These are phyloP conservation scores for Trichosporon coremiiforme DNA, from an alignment of 1,284 basidiomycete species.

Conservation along the genomic window DNA sequence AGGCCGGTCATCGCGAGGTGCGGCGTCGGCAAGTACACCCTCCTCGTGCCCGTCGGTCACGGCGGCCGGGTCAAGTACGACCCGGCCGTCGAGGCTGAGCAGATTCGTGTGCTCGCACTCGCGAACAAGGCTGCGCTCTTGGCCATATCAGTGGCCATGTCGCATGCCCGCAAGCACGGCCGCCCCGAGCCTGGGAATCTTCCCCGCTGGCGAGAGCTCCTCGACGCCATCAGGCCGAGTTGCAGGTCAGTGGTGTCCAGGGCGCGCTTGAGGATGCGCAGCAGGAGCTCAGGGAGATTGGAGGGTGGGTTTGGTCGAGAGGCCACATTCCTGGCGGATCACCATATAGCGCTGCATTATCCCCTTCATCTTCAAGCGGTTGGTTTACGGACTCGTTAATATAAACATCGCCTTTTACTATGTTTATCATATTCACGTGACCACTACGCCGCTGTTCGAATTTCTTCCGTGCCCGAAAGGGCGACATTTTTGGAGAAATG, in stretches of 20 bases:
- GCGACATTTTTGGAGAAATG: neutral
- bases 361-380: no score
- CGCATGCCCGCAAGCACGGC: neutral
- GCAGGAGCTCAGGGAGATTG: no score
- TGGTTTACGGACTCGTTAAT: no score
- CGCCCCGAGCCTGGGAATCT: neutral
- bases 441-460: neutral
- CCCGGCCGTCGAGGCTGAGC: neutral
- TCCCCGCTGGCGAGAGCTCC: no score
- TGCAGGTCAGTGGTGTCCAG: no score
- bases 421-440: neutral
- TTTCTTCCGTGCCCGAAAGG: conserved; percentile 12
- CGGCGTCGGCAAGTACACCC: neutral
- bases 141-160: neutral
- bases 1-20: neutral
- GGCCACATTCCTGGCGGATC: no score
- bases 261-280: no score
- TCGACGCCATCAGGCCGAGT: no score
- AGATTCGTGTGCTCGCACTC: neutral
- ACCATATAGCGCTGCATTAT: no score
- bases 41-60: neutral
- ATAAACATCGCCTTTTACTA: neutral
- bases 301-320: no score
- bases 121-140: neutral
- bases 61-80: neutral